A percentile compares a stretch with the other conserved stretches of the same genome.
These are phyloP conservation scores for Globisporangium orthogonon DNA, from an alignment of 352 stramenopile genomes.

Conservation along the genomic window DNA sequence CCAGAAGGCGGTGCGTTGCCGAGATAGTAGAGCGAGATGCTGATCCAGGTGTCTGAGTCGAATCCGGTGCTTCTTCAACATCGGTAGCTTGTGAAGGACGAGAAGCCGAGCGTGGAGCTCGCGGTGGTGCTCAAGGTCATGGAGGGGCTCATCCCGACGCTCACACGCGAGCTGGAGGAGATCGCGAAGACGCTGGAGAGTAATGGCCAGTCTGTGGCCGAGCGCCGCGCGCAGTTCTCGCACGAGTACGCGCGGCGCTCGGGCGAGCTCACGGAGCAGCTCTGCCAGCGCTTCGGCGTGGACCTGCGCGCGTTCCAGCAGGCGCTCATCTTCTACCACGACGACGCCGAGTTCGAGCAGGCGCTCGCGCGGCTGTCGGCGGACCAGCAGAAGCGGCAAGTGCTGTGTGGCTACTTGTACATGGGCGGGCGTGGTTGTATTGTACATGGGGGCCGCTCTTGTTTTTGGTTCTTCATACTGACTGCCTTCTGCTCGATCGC, in stretches of 20 bases:
- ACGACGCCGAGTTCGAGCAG: constrained; percentile 59
- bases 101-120: constrained; percentile 58
- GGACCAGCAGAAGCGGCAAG: constrained; percentile 65
- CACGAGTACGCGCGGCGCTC: constrained; percentile 64
- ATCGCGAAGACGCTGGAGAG: constrained; percentile 22
- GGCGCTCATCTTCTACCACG: constrained; percentile 76
- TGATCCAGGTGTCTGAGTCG: no score
- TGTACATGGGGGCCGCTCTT: constrained; percentile 5
- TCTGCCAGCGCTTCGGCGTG: constrained; percentile 44
- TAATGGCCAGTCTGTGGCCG: constrained; percentile 15
- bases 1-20: constrained; percentile 23
- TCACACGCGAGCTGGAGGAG: constrained; percentile 72
- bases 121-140: constrained; percentile 54
- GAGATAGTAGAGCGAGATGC: no score
- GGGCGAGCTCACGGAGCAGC: constrained; percentile 42
- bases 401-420: constrained; percentile 1
- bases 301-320: constrained; percentile 65
- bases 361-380: constrained; percentile 47
- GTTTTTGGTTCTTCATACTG: constrained; percentile 6
- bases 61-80: neutral
- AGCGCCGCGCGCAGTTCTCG: constrained; percentile 52
- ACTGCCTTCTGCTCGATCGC: neutral
- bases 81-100: constrained; percentile 50
- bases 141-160: constrained; percentile 59
- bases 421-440: neutral